A percentile compares a stretch with the other conserved stretches of the same genome.
phyloP scores from a whole-genome alignment of 2,329 filamentous ascomycete species.

The Phoma sp. region DNA sequence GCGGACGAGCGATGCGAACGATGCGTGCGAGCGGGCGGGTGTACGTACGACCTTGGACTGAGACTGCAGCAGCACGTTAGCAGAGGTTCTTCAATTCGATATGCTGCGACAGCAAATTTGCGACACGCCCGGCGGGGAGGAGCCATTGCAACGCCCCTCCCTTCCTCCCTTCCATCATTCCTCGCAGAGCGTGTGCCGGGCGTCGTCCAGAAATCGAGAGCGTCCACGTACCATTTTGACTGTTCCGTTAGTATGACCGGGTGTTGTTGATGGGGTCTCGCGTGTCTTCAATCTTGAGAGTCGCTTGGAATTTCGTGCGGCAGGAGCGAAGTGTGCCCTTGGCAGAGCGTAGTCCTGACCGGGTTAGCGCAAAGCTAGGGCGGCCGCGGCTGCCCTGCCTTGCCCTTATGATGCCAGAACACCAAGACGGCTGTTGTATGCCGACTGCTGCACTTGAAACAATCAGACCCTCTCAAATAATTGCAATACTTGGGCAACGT shows the following conservation, averaged over 20 bases:
- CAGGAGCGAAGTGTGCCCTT: constrained; percentile 27
- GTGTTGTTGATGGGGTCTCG: constrained; percentile 46
- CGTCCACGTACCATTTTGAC: constrained; percentile 47
- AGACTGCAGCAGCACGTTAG: constrained; percentile 15
- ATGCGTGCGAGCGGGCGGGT: constrained; percentile 21
- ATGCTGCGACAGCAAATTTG: constrained; percentile 23
- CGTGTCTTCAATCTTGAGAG: constrained; percentile 39
- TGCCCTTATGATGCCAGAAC: constrained; percentile 25
- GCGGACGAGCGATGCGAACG: constrained; percentile 35
- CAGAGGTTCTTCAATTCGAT: constrained; percentile 11
- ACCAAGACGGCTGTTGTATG: background rate
- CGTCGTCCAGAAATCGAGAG: constrained; percentile 21
- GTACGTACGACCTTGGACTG: constrained; percentile 64
- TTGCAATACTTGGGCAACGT: no score
- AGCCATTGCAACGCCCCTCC: constrained; percentile 23
- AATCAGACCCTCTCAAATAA: no score
- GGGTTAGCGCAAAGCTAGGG: constrained; percentile 9
- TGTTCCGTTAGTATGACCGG: constrained; percentile 45
- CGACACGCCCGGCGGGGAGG: constrained; percentile 25
- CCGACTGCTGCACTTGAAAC: background rate
- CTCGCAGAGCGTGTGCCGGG: constrained; percentile 20
- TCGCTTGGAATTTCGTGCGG: constrained; percentile 20
- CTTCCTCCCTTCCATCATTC: constrained; percentile 4
- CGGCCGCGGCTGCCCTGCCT: constrained; percentile 20
- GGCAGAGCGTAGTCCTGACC: constrained; percentile 16